A percentile compares a stretch with the other conserved stretches of the same genome.
Conservation (phyloP, 75 land plant species). For the Gnetum montanum region DNA sequence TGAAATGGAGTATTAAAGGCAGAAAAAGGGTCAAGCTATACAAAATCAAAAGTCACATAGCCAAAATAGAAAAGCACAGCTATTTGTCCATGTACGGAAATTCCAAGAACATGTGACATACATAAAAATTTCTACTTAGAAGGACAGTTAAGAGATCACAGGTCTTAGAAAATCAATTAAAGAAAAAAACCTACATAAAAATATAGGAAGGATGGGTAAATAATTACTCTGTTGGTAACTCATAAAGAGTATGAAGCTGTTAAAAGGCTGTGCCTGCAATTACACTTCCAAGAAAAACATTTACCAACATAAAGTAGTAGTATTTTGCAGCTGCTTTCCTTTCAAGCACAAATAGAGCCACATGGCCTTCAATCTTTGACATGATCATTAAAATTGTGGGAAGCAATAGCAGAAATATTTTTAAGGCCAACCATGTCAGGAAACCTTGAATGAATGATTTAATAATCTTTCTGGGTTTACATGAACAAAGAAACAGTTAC, state of each 20-base stretch:
- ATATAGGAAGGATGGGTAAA: background rate
- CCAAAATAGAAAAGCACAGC: background rate
- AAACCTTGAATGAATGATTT: slow-evolving; percentile 55
- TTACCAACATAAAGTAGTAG: slow-evolving; percentile 48
- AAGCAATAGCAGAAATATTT: slow-evolving; percentile 41
- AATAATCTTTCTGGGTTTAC: slow-evolving; percentile 46
- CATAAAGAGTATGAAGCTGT: slow-evolving; percentile 36
- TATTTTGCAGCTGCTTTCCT: slow-evolving; percentile 45
- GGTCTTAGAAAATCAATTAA: too few relatives aligned
- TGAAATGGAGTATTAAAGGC: background rate
- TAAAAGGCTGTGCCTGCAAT: slow-evolving; percentile 58
- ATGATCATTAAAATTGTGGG: slow-evolving; percentile 35
- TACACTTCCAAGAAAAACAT: slow-evolving; percentile 65
- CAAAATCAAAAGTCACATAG: too few relatives aligned
- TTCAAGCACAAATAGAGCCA: slow-evolving; percentile 40
- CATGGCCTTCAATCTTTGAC: slow-evolving; percentile 58
- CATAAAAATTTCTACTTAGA: too few relatives aligned
- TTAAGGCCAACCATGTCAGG: slow-evolving; percentile 51
- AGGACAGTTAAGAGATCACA: background rate
- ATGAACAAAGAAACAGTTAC: too few relatives aligned
- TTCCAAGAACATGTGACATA: too few relatives aligned
- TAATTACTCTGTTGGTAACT: slow-evolving; percentile 41
- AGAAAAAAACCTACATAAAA: too few relatives aligned
- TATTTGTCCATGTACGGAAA: too few relatives aligned
- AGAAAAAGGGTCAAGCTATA: too few relatives aligned